These are phyloP conservation scores for Plasmodium ovale DNA, from an alignment of 169 alveolate genomes.

Conservation along the genomic window DNA sequence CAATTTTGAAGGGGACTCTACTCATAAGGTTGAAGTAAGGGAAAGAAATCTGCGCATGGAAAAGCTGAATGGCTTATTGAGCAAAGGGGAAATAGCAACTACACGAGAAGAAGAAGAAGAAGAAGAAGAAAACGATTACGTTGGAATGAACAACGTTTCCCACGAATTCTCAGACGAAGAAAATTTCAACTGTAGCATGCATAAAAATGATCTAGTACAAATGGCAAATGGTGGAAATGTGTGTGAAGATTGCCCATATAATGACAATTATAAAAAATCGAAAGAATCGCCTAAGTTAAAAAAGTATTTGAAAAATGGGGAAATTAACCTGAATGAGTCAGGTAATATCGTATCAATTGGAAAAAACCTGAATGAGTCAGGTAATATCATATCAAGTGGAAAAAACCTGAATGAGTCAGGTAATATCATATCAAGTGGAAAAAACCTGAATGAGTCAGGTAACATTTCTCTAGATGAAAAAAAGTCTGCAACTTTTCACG, in stretches of 20 bases:
- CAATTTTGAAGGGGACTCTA: too few species aligned
- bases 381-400: not conserved
- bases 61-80: too few species aligned
- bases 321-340: not conserved
- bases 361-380: not conserved
- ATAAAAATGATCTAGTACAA: not conserved
- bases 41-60: too few species aligned
- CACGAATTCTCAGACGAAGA: not conserved
- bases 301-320: not conserved
- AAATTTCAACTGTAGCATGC: not conserved
- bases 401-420: not conserved
- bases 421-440: not conserved
- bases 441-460: not conserved
- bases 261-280: not conserved
- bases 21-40: too few species aligned
- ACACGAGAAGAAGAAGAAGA: too few species aligned
- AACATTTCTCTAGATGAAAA: not conserved
- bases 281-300: too few species aligned
- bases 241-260: not conserved
- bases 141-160: not conserved
- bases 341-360: not conserved
- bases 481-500: not conserved
- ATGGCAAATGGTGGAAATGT: not conserved
- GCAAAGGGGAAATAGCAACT: too few species aligned
- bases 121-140: not conserved